These are phyloP conservation scores for Linaria vulgaris DNA, from an alignment of 257 asterid genomes.

Conservation along the genomic window DNA sequence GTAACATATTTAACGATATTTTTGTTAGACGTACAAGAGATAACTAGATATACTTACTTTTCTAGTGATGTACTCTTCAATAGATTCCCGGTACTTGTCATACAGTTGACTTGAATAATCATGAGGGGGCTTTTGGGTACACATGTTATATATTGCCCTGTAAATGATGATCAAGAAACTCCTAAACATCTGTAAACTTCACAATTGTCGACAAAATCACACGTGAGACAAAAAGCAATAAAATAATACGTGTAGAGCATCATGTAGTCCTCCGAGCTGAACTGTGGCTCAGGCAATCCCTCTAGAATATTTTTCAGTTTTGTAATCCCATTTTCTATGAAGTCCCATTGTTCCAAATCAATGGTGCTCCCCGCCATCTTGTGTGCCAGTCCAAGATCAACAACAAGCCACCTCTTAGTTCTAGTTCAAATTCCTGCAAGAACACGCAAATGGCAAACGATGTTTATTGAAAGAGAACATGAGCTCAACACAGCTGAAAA, in stretches of 20 bases:
- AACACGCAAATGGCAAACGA: conserved; percentile 11
- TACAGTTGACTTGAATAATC: conserved; percentile 93
- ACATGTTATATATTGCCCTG: conserved; percentile 95
- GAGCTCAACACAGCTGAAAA: background rate
- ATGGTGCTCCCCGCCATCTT: conserved; percentile 61
- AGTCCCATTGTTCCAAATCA: conserved; percentile 79
- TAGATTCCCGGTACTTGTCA: conserved; percentile 76
- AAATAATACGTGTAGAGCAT: conserved; percentile 78
- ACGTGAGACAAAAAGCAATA: conserved; percentile 7
- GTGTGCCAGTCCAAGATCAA: conserved; percentile 24
- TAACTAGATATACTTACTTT: conserved; percentile 47
- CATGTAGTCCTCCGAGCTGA: conserved; percentile 87
- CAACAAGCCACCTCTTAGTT: conserved; percentile 21
- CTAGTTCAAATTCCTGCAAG: conserved; percentile 28
- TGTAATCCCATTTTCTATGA: conserved; percentile 78
- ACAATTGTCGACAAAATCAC: too few relatives aligned
- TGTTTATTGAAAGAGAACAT: background rate
- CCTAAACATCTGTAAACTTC: background rate
- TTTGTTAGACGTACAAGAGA: background rate
- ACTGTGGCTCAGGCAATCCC: conserved; percentile 80
- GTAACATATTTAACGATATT: too few relatives aligned
- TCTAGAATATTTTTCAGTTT: conserved; percentile 84
- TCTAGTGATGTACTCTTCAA: conserved; percentile 66
- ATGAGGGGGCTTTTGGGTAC: conserved; percentile 94
- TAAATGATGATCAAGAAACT: conserved; percentile 14